Percentiles rank a stretch among this genome's conserved stretches.
Conservation (phyloP, 139 green algal species). For the Chlorella sorokiniana region DNA sequence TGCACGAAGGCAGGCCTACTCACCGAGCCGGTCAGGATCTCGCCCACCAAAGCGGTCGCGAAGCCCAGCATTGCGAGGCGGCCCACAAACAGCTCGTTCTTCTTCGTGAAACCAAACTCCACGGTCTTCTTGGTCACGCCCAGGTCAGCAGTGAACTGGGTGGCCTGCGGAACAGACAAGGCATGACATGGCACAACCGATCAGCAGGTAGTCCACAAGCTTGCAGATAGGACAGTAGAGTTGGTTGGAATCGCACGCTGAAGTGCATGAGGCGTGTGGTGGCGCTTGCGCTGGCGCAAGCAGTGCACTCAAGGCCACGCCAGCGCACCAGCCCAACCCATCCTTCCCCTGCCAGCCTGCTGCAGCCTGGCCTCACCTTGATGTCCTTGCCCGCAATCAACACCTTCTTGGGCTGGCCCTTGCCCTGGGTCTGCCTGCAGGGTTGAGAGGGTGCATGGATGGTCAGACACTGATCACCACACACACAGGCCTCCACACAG, state of each 20-base stretch:
- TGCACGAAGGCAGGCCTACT: no score
- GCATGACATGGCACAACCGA: background rate
- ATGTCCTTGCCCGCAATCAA: slow-evolving; percentile 35
- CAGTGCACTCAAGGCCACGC: background rate
- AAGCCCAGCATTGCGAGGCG: slow-evolving; percentile 82
- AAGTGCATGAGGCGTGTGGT: background rate
- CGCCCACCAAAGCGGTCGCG: slow-evolving; percentile 58
- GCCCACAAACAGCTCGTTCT: slow-evolving; percentile 84
- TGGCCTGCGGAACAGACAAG: slow-evolving; percentile 4
- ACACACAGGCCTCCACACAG: no score
- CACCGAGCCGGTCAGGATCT: slow-evolving; percentile 74
- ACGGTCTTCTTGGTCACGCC: slow-evolving; percentile 29
- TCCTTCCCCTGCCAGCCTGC: background rate
- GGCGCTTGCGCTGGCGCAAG: background rate
- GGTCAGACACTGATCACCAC: no score
- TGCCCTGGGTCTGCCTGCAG: no score
- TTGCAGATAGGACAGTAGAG: no score
- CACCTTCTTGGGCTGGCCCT: no score
- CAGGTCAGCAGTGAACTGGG: slow-evolving; percentile 37
- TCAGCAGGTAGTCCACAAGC: no score
- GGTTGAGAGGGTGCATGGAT: no score
- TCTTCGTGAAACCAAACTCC: slow-evolving; percentile 68
- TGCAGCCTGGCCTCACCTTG: background rate
- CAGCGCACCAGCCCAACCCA: background rate
- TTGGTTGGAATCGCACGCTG: no score